Base-by-base conservation (phyloP, 345 rosid genomes). In the Hibiscus mutabilis region DNA sequence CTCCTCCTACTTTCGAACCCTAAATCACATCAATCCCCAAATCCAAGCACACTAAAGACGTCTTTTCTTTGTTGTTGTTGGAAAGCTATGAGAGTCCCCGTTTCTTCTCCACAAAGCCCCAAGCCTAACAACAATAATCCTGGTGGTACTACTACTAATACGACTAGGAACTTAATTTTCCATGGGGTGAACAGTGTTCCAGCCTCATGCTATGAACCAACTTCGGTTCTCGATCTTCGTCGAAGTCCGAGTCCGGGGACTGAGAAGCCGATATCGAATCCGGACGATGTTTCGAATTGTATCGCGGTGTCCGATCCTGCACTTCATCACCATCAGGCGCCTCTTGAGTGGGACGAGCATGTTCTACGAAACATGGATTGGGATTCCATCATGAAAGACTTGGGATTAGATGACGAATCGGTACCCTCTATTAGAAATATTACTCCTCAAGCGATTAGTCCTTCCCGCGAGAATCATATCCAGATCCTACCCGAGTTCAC, bases 341-440 rank as follows among this genome's bases (percentile, higher is more conserved):
- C 75, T n/a, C 63, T 68, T 21, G 86, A 81, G 65, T 84, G 81
- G 86, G 95, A 83, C 51, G 96, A 91, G 42, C 87, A 86, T 61
- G 85, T 83, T 15, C 79, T 88, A 52, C 96, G 88, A 52, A 74
- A 35, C 67, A 81, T 91, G 84, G 97, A 92, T 62, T 95, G 96
- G 97, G 99, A 95, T 57, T 86, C 94, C 6, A 83, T 90, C 75
- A 89, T 95, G 94, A 82, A 78, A 55, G 99, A 95, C 27, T 67
- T 92, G 46, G 97, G 86, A 9, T 69, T 90, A 51, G 88, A 88
- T n/a, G 88, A 86, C 11, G 93, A 93, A 47, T 86, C 88, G n/a
- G 73, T 86, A 21, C 80, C 82, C 24, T 57, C 82, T 1, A 52
- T 79, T 59, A 66, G 60, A 51, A 64, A 29, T 35, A 63, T 18